Base-by-base conservation (phyloP, 805 yeast species). In the Lipomyces oligophaga region DNA sequence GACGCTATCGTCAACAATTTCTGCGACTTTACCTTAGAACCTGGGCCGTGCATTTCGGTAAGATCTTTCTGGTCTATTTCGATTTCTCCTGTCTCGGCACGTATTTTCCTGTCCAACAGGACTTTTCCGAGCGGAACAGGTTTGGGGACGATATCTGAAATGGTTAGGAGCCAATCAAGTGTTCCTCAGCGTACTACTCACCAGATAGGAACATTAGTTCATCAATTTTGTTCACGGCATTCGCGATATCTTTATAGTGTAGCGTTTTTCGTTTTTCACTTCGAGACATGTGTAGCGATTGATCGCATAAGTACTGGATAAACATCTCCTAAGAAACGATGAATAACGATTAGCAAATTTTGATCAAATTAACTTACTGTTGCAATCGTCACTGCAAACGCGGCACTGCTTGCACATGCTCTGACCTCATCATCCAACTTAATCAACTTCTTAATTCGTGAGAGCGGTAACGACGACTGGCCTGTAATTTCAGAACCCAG, bases 221-320 rank as follows among this genome's bases (percentile, higher is more conserved):
- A 31, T 58, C 60, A 10, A 42, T 13, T 27, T 41, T 55, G 19
- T 46, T 43, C 4, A 58, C 58, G 6, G 59, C 60, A 18, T 39
- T 43, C n/a, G 61, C 60, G 41, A 52, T 16, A 34, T 58, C 61
- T 31, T 46, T 58, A 34, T 58, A 58, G n/a, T 49, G 59, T 26
- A 58, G 21, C 18, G 58, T 54, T 28, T 50, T 43, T 26, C 60
- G 43, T 21, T 43, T 41, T n/a, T 58, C 61, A 15, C 43, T 31
- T 25, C 48, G 41, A 8, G 61, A 43, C 47, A 51, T 45, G 19
- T 46, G 46, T 19, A 41, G 25, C n/a, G 57, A 54, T 20, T 49
- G 49, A 37, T 45, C 57, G 34, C 57, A 45, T 19, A 58, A 30
- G 41, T 55, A 50, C 35, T 52, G 45, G 27, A 58, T 47, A 35